Base-by-base conservation (phyloP, 2,329 filamentous ascomycete genomes). In the Fusarium musae region DNA sequence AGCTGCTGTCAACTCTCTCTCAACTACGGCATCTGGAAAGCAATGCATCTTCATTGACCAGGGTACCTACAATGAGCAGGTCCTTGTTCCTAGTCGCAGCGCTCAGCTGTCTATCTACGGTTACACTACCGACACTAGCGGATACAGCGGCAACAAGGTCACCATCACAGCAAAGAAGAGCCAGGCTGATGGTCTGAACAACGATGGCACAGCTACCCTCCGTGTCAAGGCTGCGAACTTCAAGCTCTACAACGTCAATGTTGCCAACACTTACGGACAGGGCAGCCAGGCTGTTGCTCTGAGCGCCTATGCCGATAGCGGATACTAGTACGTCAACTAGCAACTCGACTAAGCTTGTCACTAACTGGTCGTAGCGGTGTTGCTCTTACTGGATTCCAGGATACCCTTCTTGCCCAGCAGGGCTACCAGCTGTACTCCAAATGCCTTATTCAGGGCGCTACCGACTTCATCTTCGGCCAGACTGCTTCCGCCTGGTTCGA, bases 21-120 rank as follows among this genome's bases (percentile, higher is more conserved):
- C 86, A n/a, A 87, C 85, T 1, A 82, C 83, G 3, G 84, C 85
- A 11, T 84, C 85, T 4, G 72, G 80, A 3, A 83, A 83, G 3
- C 88, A 90, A 66, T 88, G 86, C 76, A 90, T 93, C 80, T 92
- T 92, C 82, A 88, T 93, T 79, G 90, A 87, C 40, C 91, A 92
- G 81, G 52, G 89, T 5, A 90, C 87, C 23, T 91, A 91, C 82
- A 70, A 60, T 13, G 75, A 77, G 28, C 75, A 77, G 42, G 88
- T 91, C 39, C 87, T 86, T 65, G 84, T 91, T 26, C 79, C 84
- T 10, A 77, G 79, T 1, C 84, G 87, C 59, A 82, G 81, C 7
- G 87, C 86, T 5, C 81, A 90, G 42, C 86, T 87, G 32, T 85
- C 90, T 66, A 89, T 90, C 75, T 79, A 79, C 30, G 91, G 91